Percentiles rank a stretch among this genome's conserved stretches.
Conservation (phyloP, 208 protist genomes). For the Phytomonas serpens region DNA sequence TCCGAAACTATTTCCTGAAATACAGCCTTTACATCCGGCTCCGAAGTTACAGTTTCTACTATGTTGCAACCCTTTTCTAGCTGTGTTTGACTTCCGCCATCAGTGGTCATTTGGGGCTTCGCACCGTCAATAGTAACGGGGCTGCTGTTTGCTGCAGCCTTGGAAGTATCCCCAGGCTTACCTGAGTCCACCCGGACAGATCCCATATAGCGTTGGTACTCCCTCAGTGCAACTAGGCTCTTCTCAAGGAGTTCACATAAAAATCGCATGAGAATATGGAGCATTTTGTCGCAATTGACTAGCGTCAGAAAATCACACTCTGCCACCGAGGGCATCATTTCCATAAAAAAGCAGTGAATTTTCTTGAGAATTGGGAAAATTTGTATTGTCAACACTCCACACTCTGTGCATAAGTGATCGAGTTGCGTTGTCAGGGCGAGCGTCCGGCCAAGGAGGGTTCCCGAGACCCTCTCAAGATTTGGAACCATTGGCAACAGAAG, state of each 20-base stretch:
- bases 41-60: neutral
- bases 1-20: neutral
- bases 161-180: neutral
- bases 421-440: constrained; percentile 59
- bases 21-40: neutral
- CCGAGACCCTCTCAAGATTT: constrained; percentile 22
- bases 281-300: constrained; percentile 17
- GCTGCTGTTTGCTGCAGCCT: neutral
- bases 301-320: constrained; percentile 11
- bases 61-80: neutral
- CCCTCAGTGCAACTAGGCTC: constrained; percentile 18
- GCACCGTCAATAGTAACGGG: neutral
- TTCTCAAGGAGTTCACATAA: constrained; percentile 24
- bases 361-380: constrained; percentile 51
- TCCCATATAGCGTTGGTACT: constrained; percentile 1
- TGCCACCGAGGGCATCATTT: constrained; percentile 20
- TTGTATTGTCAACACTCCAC: constrained; percentile 27
- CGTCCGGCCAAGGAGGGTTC: constrained; percentile 29
- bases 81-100: neutral
- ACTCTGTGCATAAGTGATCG: constrained; percentile 49
- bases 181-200: neutral
- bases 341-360: constrained; percentile 52
- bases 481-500: constrained; percentile 55
- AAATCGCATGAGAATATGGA: constrained; percentile 24
- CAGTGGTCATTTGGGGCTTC: neutral